Evolutionary conservation across 1,284 basidiomycete species (phyloP).

Genomic region (Austroboletus rostrupii): DNA sequence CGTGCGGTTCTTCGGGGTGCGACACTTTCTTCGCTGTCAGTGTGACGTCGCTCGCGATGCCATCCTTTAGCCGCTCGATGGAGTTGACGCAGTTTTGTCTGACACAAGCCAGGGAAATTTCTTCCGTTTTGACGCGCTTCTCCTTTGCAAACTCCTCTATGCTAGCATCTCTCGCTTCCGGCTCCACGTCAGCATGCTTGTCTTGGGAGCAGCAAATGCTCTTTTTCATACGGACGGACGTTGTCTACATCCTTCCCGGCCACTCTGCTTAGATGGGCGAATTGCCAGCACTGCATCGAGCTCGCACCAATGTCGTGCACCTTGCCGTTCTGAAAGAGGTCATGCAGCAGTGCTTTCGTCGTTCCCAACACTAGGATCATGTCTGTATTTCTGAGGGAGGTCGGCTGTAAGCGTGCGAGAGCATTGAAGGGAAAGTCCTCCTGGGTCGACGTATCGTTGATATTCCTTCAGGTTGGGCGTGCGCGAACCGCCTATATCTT

Average conservation of each 20-base stretch:
- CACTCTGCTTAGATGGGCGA: slow-evolving; percentile 39
- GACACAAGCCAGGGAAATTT: slow-evolving; percentile 41
- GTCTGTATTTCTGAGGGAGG: slow-evolving; percentile 44
- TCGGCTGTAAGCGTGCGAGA: slow-evolving; percentile 42
- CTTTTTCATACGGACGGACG: slow-evolving; percentile 40
- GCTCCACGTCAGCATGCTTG: neutral
- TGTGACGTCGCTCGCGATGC: slow-evolving; percentile 15
- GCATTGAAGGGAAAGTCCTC: slow-evolving; percentile 44
- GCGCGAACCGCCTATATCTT: no score
- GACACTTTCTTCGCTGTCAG: no score
- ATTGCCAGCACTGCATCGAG: slow-evolving; percentile 42
- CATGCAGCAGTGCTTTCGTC: slow-evolving; percentile 42
- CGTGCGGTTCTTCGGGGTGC: no score
- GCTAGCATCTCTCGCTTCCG: slow-evolving; percentile 47
- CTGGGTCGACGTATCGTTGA: slow-evolving; percentile 45
- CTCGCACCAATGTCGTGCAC: slow-evolving; percentile 44
- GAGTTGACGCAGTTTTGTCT: slow-evolving; percentile 35
- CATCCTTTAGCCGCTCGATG: slow-evolving; percentile 22
- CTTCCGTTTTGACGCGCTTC: slow-evolving; percentile 37
- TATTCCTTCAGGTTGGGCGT: no score
- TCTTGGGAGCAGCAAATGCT: slow-evolving; percentile 34
- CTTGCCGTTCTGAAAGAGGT: slow-evolving; percentile 39
- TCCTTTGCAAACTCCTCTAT: slow-evolving; percentile 40
- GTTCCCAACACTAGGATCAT: slow-evolving; percentile 37
- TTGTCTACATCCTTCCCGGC: slow-evolving; percentile 36